Base-by-base conservation (phyloP, 306 rosid species). In the Canavalia ensiformis region DNA sequence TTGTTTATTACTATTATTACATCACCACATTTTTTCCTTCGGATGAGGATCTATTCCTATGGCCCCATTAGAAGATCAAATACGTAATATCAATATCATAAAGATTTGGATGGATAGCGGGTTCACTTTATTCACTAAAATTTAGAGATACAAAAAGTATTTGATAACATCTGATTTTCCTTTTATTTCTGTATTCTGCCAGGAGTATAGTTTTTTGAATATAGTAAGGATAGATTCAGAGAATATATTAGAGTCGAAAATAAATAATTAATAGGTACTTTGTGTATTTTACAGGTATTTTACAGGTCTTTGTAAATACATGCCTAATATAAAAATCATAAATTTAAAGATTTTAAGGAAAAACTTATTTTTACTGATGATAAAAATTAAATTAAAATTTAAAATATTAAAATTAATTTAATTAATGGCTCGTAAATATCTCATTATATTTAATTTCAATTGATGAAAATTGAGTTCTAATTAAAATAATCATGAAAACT, bases 51-150 rank as follows among this genome's bases (percentile, higher is more conserved):
- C 58, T 47, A 47, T 47, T 47, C 28, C 57, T 69, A 31, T 68
- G 75, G 75, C 58, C 58, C 75, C 75, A 46, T 69, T 47, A 6
- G 58, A 47, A 46, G 42, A 30, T 31, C 75, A 69, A 47, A 6
- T 69, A 34, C 30, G 75, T 47, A 69, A 68, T 9, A 44, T 67
- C 73, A 67, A 4, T 4, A 0, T 51, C 55, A 68, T 45, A 18
- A 44, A 68, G 18, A 68, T 6, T 46, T 68, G 57, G 41, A 68
- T 68, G 57, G 57, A 46, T 12, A 29, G 1, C 8, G 5, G 10
- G 6, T 10, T 44, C 41, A 66, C 72, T 66, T 8, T 66, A 66
- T 39, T 66, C 51, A 66, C 72, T n/a, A 66, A 51, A 18, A 18
- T 41, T 41, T 41, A 66, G 41, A 45, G 74, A 12, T 10, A 2